Percentiles rank a stretch among this genome's conserved stretches.
phyloP scores from a whole-genome alignment of 176 grass and related monocot species.

The Aegilops sharonensis region DNA sequence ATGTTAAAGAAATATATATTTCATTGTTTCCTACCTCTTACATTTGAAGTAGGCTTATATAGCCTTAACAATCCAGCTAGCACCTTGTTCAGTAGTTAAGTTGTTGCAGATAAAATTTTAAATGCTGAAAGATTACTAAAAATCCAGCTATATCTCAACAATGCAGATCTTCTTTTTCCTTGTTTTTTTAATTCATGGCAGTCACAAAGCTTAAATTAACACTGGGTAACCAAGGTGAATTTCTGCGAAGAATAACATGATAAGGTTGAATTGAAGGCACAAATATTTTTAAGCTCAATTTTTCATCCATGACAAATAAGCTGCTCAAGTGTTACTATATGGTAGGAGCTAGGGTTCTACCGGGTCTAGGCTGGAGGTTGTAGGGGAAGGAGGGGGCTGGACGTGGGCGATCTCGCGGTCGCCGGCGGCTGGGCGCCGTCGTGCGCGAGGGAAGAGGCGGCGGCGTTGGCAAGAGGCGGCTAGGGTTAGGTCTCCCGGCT shows the following conservation, averaged over 20 bases:
- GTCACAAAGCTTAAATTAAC: background rate
- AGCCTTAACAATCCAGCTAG: background rate
- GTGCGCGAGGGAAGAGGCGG: too few relatives aligned
- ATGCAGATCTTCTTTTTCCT: background rate
- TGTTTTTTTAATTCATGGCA: background rate
- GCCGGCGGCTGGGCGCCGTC: too few relatives aligned
- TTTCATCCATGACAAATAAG: background rate
- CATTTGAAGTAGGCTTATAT: conserved; percentile 4
- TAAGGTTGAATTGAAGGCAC: background rate
- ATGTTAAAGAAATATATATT: background rate
- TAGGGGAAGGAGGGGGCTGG: too few relatives aligned
- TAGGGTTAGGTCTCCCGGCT: too few relatives aligned
- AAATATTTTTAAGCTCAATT: background rate
- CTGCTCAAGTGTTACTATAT: background rate
- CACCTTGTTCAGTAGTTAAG: background rate
- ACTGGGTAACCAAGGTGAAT: background rate
- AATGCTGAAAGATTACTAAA: background rate
- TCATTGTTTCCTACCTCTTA: background rate
- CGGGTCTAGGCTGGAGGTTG: too few relatives aligned
- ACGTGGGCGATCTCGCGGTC: too few relatives aligned
- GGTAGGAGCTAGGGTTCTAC: too few relatives aligned
- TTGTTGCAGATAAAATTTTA: background rate
- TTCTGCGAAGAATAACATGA: background rate
- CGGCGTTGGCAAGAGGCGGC: too few relatives aligned
- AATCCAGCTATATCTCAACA: background rate